Conservation (phyloP, 306 rosid genomes). For the Rosa chinensis region DNA sequence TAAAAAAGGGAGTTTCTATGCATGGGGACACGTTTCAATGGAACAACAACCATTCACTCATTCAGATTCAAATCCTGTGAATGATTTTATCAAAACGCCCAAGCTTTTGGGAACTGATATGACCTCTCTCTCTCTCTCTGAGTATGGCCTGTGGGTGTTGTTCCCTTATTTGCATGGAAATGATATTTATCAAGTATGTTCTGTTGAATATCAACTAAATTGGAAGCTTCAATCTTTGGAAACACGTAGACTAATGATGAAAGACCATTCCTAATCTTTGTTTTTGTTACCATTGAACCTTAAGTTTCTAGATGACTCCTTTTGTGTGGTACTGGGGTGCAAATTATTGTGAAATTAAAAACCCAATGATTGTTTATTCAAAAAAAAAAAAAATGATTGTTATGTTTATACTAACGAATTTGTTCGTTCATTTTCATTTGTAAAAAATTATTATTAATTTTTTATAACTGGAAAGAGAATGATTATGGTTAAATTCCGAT, state of each 20-base stretch:
- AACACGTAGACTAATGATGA: neutral
- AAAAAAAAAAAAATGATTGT: too few species aligned
- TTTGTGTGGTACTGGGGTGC: too few species aligned
- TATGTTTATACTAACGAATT: too few species aligned
- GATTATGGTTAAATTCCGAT: neutral
- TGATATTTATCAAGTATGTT: neutral
- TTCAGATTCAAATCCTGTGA: neutral
- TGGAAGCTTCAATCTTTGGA: neutral
- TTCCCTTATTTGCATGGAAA: neutral
- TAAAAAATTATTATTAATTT: too few species aligned
- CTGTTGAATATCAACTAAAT: neutral
- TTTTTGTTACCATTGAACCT: neutral
- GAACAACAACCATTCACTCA: neutral
- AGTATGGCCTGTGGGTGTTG: neutral
- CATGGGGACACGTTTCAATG: neutral
- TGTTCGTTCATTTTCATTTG: too few species aligned
- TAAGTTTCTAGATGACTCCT: too few species aligned
- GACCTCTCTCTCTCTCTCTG: neutral
- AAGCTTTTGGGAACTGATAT: neutral
- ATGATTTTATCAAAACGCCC: neutral
- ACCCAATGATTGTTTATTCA: too few species aligned
- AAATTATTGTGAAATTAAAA: too few species aligned
- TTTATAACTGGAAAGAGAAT: neutral
- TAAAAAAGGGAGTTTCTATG: neutral
- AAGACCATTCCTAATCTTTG: neutral